These are phyloP conservation scores for Colletotrichum nymphaeae DNA, from an alignment of 2,329 filamentous ascomycete genomes.

Conservation along the genomic window DNA sequence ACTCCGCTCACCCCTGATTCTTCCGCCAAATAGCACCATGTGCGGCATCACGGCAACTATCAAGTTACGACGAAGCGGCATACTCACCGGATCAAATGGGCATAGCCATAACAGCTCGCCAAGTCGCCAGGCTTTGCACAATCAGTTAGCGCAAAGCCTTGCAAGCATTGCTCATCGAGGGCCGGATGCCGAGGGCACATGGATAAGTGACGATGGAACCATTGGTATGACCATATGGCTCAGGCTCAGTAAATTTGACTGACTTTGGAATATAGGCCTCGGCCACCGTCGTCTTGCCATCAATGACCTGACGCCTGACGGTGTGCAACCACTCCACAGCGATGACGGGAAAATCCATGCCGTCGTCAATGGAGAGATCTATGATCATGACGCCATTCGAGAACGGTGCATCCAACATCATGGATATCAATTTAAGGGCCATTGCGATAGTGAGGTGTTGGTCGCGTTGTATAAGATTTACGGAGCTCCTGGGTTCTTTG, in stretches of 20 bases:
- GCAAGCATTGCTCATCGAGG: slow-evolving; percentile 43
- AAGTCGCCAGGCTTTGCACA: neutral
- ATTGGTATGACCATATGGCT: slow-evolving; percentile 2
- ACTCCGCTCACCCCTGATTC: neutral
- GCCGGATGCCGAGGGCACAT: slow-evolving; percentile 44
- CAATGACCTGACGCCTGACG: slow-evolving; percentile 59
- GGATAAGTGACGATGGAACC: slow-evolving; percentile 37
- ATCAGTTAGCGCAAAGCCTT: slow-evolving; percentile 17
- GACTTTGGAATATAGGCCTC: slow-evolving; percentile 42
- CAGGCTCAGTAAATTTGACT: neutral
- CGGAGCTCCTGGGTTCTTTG: slow-evolving; percentile 49
- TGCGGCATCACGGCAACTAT: slow-evolving; percentile 30
- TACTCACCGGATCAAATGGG: neutral
- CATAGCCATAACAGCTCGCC: neutral
- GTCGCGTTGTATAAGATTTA: slow-evolving; percentile 62
- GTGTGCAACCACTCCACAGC: slow-evolving; percentile 58
- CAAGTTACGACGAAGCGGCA: neutral
- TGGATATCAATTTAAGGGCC: slow-evolving; percentile 56
- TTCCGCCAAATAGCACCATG: neutral
- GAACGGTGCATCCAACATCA: slow-evolving; percentile 44
- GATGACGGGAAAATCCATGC: slow-evolving; percentile 55
- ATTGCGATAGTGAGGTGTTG: slow-evolving; percentile 63
- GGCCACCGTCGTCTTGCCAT: slow-evolving; percentile 63
- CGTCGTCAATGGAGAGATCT: slow-evolving; percentile 69
- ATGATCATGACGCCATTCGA: slow-evolving; percentile 62